Evolutionary conservation across 768 basidiomycete genomes (phyloP).

Genomic region (Mycena capillaripes): DNA sequence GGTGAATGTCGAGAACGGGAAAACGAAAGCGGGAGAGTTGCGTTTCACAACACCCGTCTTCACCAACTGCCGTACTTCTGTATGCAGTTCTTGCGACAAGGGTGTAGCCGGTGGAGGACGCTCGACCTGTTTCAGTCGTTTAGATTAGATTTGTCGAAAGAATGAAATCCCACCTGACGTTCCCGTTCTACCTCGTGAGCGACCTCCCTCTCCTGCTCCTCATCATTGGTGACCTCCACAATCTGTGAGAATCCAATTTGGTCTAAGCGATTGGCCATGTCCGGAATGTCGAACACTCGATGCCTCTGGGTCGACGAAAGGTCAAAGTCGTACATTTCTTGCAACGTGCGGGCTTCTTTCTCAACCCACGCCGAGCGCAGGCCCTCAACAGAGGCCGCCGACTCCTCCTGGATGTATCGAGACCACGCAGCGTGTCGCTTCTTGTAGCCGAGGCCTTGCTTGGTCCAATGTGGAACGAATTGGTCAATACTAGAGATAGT

Average conservation of each 20-base stretch:
- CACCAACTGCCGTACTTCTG: slow-evolving; percentile 44
- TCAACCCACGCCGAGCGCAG: background rate
- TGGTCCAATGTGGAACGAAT: too few relatives aligned
- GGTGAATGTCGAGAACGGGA: slow-evolving; percentile 27
- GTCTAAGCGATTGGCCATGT: slow-evolving; percentile 43
- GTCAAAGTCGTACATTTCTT: too few relatives aligned
- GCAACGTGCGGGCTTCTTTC: background rate
- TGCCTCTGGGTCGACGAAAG: background rate
- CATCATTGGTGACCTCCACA: slow-evolving; percentile 47
- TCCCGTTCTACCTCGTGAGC: slow-evolving; percentile 58
- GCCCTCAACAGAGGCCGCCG: background rate
- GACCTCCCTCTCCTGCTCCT: slow-evolving; percentile 67
- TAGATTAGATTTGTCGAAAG: background rate
- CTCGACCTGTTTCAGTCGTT: slow-evolving; percentile 43
- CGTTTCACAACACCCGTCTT: slow-evolving; percentile 42
- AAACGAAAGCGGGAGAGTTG: slow-evolving; percentile 38
- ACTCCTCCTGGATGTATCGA: background rate
- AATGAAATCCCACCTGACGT: too few relatives aligned
- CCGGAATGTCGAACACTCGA: slow-evolving; percentile 29
- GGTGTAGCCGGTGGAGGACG: slow-evolving; percentile 49
- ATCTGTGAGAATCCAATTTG: slow-evolving; percentile 45
- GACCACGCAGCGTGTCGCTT: background rate
- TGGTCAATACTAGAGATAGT: slow-evolving; percentile 5
- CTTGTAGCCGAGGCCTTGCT: slow-evolving; percentile 9
- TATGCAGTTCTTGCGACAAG: slow-evolving; percentile 44